These are phyloP conservation scores for Teunomyces kruisii DNA, from an alignment of 805 yeast species.

Conservation along the genomic window DNA sequence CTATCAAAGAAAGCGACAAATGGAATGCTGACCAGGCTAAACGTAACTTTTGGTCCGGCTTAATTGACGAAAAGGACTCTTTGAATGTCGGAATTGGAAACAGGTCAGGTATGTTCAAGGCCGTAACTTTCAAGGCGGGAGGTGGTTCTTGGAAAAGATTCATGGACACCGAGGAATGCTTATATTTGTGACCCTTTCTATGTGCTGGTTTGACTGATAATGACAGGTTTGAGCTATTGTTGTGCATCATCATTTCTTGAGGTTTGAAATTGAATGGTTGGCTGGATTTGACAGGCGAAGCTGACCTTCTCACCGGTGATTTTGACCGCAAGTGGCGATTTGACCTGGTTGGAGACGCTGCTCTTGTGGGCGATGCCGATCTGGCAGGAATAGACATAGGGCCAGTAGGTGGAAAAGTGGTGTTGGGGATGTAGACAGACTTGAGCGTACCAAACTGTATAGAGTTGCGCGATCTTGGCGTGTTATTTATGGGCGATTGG, in stretches of 20 bases:
- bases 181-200: conserved; percentile 92
- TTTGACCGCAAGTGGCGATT: conserved; percentile 28
- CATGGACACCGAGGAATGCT: conserved; percentile 95
- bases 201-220: conserved; percentile 55
- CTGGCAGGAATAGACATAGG: conserved; percentile 16
- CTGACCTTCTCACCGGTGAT: conserved; percentile 26
- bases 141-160: conserved; percentile 94
- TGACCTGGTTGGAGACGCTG: conserved; percentile 26
- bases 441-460: conserved; percentile 14
- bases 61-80: conserved; percentile 65
- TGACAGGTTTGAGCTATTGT: conserved; percentile 20
- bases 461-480: conserved; percentile 22
- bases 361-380: conserved; percentile 29
- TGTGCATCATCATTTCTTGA: conserved; percentile 39
- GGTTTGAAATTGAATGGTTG: conserved; percentile 69
- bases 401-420: conserved; percentile 21
- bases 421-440: conserved; percentile 16
- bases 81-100: conserved; percentile 69
- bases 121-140: conserved; percentile 49
- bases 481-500: conserved; percentile 14
- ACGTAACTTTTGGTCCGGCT: conserved; percentile 55
- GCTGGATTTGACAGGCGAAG: conserved; percentile 22
- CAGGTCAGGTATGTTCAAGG: conserved; percentile 58
- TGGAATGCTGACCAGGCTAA: conserved; percentile 63
- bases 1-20: conserved; percentile 48